Conservation (phyloP, 805 yeast species). For the Spathaspora girioi region DNA sequence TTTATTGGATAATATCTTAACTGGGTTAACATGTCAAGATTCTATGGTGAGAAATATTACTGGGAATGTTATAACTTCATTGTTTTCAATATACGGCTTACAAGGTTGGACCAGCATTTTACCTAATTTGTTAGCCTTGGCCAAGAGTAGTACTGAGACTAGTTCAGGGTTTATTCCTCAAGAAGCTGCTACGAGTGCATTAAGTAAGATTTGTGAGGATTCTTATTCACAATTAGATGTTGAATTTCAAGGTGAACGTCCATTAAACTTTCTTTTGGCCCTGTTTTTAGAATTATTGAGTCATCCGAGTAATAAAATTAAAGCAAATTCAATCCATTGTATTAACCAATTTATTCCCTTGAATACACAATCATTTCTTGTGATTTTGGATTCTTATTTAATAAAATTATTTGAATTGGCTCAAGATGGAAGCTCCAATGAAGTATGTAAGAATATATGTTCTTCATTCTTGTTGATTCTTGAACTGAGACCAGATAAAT, state of each 20-base stretch:
- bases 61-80: slow-evolving; percentile 83
- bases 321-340: slow-evolving; percentile 65
- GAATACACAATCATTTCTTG: slow-evolving; percentile 61
- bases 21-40: slow-evolving; percentile 54
- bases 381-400: slow-evolving; percentile 64
- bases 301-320: slow-evolving; percentile 40
- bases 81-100: slow-evolving; percentile 68
- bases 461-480: slow-evolving; percentile 67
- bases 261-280: slow-evolving; percentile 65
- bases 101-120: slow-evolving; percentile 71
- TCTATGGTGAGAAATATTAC: slow-evolving; percentile 79
- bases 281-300: slow-evolving; percentile 53
- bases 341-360: slow-evolving; percentile 72
- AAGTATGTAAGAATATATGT: slow-evolving; percentile 73
- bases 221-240: slow-evolving; percentile 61
- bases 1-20: slow-evolving; percentile 41
- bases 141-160: slow-evolving; percentile 18
- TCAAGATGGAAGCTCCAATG: slow-evolving; percentile 41
- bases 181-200: slow-evolving; percentile 78
- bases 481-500: slow-evolving; percentile 75
- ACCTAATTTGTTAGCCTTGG: slow-evolving; percentile 63
- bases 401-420: slow-evolving; percentile 68
- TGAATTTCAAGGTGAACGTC: slow-evolving; percentile 62
- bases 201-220: slow-evolving; percentile 90
- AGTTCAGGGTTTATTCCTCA: slow-evolving; percentile 29